A percentile compares a stretch with the other conserved stretches of the same genome.
Conservation (phyloP, 2,329 filamentous ascomycete species). For the Trichoderma sp. region DNA sequence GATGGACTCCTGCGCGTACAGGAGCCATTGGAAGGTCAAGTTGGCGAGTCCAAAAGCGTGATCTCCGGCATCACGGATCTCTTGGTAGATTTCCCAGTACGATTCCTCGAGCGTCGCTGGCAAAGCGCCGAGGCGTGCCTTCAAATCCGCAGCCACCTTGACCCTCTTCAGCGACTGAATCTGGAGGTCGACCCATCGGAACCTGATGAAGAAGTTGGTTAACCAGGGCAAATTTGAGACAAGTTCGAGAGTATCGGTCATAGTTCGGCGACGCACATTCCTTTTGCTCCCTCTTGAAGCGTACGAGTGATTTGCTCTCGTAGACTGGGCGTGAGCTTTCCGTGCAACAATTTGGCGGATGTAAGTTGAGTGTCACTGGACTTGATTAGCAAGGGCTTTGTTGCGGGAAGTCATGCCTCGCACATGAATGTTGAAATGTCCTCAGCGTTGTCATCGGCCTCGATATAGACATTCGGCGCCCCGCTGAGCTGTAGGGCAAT, state of each 20-base stretch:
- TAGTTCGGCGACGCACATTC: constrained; percentile 10
- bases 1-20: constrained; percentile 18
- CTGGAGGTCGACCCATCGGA: constrained; percentile 20
- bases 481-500: constrained; percentile 7
- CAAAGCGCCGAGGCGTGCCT: constrained; percentile 13
- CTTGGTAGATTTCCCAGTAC: constrained; percentile 18
- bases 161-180: constrained; percentile 2
- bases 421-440: constrained; percentile 23
- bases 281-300: constrained; percentile 6
- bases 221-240: not conserved
- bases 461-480: constrained; percentile 10
- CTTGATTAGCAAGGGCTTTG: not conserved
- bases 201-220: not conserved
- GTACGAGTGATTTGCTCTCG: constrained; percentile 5
- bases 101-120: constrained; percentile 5
- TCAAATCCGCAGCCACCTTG: constrained; percentile 17
- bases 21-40: constrained; percentile 14
- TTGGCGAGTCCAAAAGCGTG: constrained; percentile 2
- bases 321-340: constrained; percentile 10
- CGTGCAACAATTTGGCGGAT: constrained; percentile 5
- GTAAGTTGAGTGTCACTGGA: constrained; percentile 13
- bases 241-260: not conserved
- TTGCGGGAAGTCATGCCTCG: not conserved
- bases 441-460: constrained; percentile 15
- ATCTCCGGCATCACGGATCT: constrained; percentile 11